Base-by-base conservation (phyloP, 768 basidiomycete genomes). In the Leccinum ochraceum region DNA sequence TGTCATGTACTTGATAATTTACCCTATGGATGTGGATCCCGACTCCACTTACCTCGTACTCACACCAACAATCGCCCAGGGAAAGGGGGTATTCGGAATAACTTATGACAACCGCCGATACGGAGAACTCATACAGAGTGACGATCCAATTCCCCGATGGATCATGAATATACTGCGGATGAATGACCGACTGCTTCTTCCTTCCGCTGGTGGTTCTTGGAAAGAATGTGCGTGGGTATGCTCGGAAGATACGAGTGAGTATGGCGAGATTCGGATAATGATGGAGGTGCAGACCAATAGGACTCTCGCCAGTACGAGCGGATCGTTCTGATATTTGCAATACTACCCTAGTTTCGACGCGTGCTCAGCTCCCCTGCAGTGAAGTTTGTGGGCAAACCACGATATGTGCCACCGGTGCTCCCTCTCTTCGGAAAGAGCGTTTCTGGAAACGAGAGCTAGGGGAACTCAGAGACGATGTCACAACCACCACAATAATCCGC, bases 281-380 rank as follows among this genome's bases (percentile, higher is more conserved):
- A 57, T 50, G 52, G 52, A 51, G 54, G 30, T 49, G 56, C 55
- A 58, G 49, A 51, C 56, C 58, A 59, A 10, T 56, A 28, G 42
- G 60, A 61, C 63, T 46, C 44, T 59, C 58, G 10, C 61, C 50
- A 26, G 11, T 42, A 17, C 51, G 39, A 42, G 69, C n/a, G 63
- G 59, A 63, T 66, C 61, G 20, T 53, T 36, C 48, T 61, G 58
- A 24, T n/a, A 60, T 59, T 57, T 57, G 53, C 57, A 56, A 65
- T 9, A 7, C 37, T 44, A 51, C 52, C 34, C 53, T 54, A n/a
- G 11, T 36, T 49, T 44, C 13, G 17, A 36, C 50, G 22, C 24
- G 51, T 54, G 36, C 16, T n/a, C 28, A n/a, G 17, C 6, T 16
- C 30, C 51, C 30, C 30, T 32, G 30, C 30, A 36, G 37, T 52